A percentile compares a stretch with the other conserved stretches of the same genome.
Evolutionary conservation across 2,329 filamentous ascomycete species (phyloP).

Genomic region (Ophiostoma piceae): DNA sequence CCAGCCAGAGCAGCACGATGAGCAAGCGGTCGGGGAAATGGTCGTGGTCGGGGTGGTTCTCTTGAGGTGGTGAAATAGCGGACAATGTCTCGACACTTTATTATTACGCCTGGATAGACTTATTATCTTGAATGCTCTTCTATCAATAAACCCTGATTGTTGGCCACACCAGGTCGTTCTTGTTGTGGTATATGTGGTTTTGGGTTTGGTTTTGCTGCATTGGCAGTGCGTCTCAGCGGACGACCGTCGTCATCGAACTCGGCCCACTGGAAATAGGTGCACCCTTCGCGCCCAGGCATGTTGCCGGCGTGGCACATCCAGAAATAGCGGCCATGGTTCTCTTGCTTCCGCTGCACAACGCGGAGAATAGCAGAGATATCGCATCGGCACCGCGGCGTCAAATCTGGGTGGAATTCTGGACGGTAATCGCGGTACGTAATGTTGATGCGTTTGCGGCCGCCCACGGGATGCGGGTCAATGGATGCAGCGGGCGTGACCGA

Average conservation of each 20-base stretch:
- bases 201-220: not conserved
- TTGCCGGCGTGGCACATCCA: conserved; percentile 87
- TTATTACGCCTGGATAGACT: not conserved
- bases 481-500: conserved; percentile 67
- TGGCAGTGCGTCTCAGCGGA: conserved; percentile 54
- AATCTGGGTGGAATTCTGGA: conserved; percentile 65
- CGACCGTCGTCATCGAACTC: conserved; percentile 82
- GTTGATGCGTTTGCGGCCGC: conserved; percentile 79
- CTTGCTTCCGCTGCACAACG: conserved; percentile 72
- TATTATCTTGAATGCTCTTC: not conserved
- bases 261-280: conserved; percentile 79
- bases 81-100: not conserved
- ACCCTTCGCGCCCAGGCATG: conserved; percentile 62
- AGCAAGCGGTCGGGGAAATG: conserved; percentile 28
- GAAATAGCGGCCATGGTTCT: conserved; percentile 71
- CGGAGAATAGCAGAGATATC: conserved; percentile 62
- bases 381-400: conserved; percentile 75
- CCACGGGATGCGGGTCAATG: conserved; percentile 78
- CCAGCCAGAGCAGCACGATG: conserved; percentile 24
- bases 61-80: conserved; percentile 2
- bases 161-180: not conserved
- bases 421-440: conserved; percentile 90
- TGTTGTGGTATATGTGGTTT: not conserved
- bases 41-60: conserved; percentile 30
- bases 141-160: not conserved